Conservation (phyloP, 2,329 filamentous ascomycete genomes). For the Neonectria faginata region DNA sequence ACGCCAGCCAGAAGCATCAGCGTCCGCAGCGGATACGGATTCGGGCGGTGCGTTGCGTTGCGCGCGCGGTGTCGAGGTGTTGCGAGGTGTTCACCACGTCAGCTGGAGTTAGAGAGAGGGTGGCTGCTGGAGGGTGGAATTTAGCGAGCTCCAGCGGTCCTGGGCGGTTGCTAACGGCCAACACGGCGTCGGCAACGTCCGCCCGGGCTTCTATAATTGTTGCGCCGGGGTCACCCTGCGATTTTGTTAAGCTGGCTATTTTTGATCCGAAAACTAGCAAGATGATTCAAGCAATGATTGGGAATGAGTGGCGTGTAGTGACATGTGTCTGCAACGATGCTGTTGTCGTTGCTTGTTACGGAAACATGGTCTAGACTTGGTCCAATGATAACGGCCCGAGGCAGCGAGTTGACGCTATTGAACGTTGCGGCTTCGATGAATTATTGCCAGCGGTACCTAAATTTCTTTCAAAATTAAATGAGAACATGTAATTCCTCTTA, state of each 20-base stretch:
- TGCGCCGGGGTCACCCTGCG: background rate
- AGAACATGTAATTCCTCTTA: background rate
- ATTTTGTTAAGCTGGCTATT: background rate
- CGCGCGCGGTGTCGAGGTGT: conserved; percentile 30
- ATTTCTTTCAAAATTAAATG: background rate
- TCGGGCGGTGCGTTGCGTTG: conserved; percentile 33
- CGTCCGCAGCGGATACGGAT: conserved; percentile 33
- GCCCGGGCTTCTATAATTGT: background rate
- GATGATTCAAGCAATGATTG: background rate
- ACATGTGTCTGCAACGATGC: conserved; percentile 9
- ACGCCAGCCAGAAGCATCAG: conserved; percentile 43
- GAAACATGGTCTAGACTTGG: conserved; percentile 14
- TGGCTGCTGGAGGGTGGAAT: conserved; percentile 32
- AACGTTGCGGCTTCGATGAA: conserved; percentile 12
- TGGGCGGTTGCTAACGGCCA: conserved; percentile 30
- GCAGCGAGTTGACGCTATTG: conserved; percentile 4
- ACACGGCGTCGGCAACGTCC: conserved; percentile 9
- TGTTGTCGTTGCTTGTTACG: conserved; percentile 9
- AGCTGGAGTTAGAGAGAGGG: conserved; percentile 33
- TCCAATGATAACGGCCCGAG: conserved; percentile 19
- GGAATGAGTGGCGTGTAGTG: background rate
- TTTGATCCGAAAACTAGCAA: too few relatives aligned
- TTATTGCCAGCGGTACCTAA: background rate
- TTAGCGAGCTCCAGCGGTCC: conserved; percentile 40
- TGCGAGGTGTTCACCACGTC: conserved; percentile 42